A percentile compares a stretch with the other conserved stretches of the same genome.
Evolutionary conservation across 805 yeast genomes (phyloP).

Genomic region (Gaillardinia entomophila): DNA sequence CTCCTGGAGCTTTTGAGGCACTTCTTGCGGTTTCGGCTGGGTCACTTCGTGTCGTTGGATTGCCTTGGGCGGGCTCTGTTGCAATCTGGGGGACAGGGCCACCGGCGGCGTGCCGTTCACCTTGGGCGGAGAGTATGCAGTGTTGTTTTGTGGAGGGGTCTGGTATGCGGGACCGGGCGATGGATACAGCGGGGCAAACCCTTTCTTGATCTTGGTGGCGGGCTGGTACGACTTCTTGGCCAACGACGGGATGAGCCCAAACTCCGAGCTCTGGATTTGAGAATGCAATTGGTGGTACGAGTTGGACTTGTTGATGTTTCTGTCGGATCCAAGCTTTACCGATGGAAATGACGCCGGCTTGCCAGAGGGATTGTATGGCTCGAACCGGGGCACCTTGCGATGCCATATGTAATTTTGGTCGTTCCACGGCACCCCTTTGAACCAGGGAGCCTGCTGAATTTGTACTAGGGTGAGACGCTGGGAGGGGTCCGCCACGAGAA

Average conservation of each 20-base stretch:
- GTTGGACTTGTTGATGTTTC: slow-evolving; percentile 30
- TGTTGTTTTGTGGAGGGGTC: too few relatives aligned
- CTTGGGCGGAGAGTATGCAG: too few relatives aligned
- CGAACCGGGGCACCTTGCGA: slow-evolving; percentile 21
- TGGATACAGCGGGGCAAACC: neutral
- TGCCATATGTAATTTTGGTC: slow-evolving; percentile 35
- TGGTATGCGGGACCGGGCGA: too few relatives aligned
- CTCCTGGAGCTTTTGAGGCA: too few relatives aligned
- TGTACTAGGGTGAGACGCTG: slow-evolving; percentile 27
- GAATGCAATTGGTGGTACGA: slow-evolving; percentile 35
- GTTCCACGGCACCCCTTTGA: slow-evolving; percentile 34
- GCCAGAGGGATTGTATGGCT: slow-evolving; percentile 10
- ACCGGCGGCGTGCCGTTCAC: too few relatives aligned
- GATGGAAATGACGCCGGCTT: slow-evolving; percentile 9
- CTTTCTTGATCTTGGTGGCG: slow-evolving; percentile 28
- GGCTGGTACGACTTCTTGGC: slow-evolving; percentile 27
- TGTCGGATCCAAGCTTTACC: slow-evolving; percentile 29
- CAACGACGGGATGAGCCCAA: slow-evolving; percentile 25
- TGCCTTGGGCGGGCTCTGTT: too few relatives aligned
- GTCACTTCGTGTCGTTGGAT: too few relatives aligned
- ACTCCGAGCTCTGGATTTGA: slow-evolving; percentile 31
- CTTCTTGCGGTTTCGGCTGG: too few relatives aligned
- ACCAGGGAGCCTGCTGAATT: slow-evolving; percentile 31
- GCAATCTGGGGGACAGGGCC: too few relatives aligned
- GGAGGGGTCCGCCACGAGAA: slow-evolving; percentile 27